These are phyloP conservation scores for Hylodesmum podocarpum DNA, from an alignment of 306 rosid species.

Conservation along the genomic window DNA sequence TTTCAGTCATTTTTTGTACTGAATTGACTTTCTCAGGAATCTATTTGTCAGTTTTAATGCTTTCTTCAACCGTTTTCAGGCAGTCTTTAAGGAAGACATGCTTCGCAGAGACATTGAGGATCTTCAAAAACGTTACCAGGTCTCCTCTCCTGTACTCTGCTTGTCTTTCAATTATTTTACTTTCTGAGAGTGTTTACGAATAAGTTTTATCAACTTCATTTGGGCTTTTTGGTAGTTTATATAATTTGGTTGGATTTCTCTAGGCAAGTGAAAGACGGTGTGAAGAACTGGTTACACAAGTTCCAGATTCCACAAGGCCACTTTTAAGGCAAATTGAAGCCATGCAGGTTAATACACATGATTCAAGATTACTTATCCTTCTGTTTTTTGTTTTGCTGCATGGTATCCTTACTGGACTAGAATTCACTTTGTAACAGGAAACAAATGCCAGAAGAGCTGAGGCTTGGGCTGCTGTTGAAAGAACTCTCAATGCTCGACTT, in stretches of 20 bases:
- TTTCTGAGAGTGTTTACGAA: not conserved
- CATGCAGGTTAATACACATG: slow-evolving; percentile 72
- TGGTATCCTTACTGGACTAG: slow-evolving; percentile 33
- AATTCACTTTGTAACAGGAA: slow-evolving; percentile 64
- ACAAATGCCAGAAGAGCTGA: slow-evolving; percentile 88
- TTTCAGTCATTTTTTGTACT: slow-evolving; percentile 25
- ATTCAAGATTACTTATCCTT: slow-evolving; percentile 13
- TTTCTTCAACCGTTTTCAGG: slow-evolving; percentile 49
- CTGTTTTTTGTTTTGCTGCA: slow-evolving; percentile 26
- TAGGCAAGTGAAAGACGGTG: slow-evolving; percentile 99
- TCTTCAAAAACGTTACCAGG: slow-evolving; percentile 96
- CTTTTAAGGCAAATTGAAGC: slow-evolving; percentile 98
- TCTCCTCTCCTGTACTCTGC: slow-evolving; percentile 37
- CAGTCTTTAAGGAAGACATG: slow-evolving; percentile 92
- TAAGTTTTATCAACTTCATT: slow-evolving; percentile 2
- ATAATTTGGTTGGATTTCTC: slow-evolving; percentile 35
- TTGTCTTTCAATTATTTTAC: slow-evolving; percentile 15
- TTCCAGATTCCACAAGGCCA: slow-evolving; percentile 98
- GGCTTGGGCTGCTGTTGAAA: slow-evolving; percentile 98
- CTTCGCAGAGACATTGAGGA: slow-evolving; percentile 87
- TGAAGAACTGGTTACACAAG: slow-evolving; percentile 95
- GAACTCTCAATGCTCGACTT: slow-evolving; percentile 88
- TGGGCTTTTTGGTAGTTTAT: slow-evolving; percentile 27
- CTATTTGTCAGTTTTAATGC: slow-evolving; percentile 18
- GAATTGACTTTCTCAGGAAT: slow-evolving; percentile 15